Evolutionary conservation across 805 yeast genomes (phyloP), one percentile per base, ranked within the genome.

Genomic region (Yueomyces sinensis): DNA sequence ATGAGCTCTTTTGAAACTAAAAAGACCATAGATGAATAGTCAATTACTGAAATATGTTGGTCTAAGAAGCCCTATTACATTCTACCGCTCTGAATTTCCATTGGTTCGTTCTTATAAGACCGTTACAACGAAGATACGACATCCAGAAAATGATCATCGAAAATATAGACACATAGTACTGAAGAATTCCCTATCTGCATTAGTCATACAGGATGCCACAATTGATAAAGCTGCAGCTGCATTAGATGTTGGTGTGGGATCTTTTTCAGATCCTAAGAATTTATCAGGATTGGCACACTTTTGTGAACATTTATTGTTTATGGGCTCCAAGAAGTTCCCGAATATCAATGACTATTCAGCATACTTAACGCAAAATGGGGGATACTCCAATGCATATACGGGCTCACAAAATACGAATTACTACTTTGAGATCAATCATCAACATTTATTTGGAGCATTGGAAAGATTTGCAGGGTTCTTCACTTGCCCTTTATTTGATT

Each of bases 381-480:
- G 97, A 15, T 70, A 70, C 41, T 81, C 94, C 27, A 89, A 89
- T 54, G 98, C 98, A 1, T 89, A 79, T 57, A 89, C 98, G 1
- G 77, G 94, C 2, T 65, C 84, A 3, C 80, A 80, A 46, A 84
- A 82, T 48, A 89, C 97, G 4, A 89, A 89, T 58, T 89, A 86
- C 58, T 86, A 70, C 57, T 89, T 91, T 49, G 95, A 89, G 49
- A 72, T 91, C 4, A 72, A 77, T 39, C 71, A 80, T 37, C 79
- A 75, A 41, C 72, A 77, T 44, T 63, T 89, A 39, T 75, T 77
- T 41, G 95, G 94, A 4, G 95, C 96, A 0, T 61, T 89, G 35
- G 97, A 89, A 54, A 66, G 97, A 46, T 89, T 89, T 56, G 72
- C 95, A 4, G 96, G 89, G 54, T 89, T 89, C 53, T 89, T 89